Conservation (phyloP, 371 early-diverging fungal genomes). For the Fennellomyces sp. region DNA sequence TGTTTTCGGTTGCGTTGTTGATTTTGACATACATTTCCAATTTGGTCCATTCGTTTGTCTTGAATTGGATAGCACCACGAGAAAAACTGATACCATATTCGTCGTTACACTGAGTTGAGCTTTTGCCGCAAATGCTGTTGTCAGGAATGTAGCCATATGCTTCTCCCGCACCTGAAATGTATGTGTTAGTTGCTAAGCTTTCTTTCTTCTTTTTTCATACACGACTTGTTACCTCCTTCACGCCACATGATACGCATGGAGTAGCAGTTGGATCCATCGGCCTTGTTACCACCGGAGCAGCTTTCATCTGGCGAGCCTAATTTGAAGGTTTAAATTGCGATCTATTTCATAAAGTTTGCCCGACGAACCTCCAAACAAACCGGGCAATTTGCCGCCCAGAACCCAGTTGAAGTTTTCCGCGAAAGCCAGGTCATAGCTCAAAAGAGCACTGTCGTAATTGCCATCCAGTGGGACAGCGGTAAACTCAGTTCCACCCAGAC, state of each 20-base stretch:
- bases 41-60: constrained; percentile 38
- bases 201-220: too few relatives aligned
- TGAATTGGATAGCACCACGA: constrained; percentile 47
- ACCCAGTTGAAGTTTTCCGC: constrained; percentile 57
- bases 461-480: constrained; percentile 42
- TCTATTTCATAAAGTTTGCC: neutral
- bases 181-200: neutral
- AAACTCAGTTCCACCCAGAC: constrained; percentile 49
- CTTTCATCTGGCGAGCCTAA: constrained; percentile 38
- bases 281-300: constrained; percentile 54
- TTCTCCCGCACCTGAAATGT: constrained; percentile 25
- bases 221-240: constrained; percentile 33
- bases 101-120: constrained; percentile 43
- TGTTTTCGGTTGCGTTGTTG: constrained; percentile 38
- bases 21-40: constrained; percentile 49
- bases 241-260: constrained; percentile 60
- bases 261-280: constrained; percentile 45
- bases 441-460: constrained; percentile 41
- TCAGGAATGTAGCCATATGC: constrained; percentile 55
- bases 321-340: neutral
- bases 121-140: constrained; percentile 32
- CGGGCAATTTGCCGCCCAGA: constrained; percentile 60
- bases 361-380: constrained; percentile 43
- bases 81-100: constrained; percentile 55
- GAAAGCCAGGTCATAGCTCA: constrained; percentile 61